Percentiles rank a stretch among this genome's conserved stretches.
phyloP scores from a whole-genome alignment of 2,329 filamentous ascomycete species.

The Cladosporium austrohemisphaericum region DNA sequence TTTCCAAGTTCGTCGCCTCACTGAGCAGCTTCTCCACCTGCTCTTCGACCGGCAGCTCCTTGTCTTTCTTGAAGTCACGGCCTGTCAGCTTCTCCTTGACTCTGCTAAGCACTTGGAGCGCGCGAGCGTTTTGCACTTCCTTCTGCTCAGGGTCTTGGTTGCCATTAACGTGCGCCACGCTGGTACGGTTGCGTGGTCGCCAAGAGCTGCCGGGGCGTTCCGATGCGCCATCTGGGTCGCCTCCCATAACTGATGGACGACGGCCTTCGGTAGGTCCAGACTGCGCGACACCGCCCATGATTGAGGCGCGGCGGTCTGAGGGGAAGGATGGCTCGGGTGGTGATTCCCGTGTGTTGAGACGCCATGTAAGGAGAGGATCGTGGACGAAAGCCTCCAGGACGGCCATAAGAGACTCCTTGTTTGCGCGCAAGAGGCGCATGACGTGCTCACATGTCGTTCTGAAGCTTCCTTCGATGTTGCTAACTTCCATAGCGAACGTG shows the following conservation, averaged over 20 bases:
- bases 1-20: slow-evolving; percentile 95
- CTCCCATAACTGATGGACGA: slow-evolving; percentile 31
- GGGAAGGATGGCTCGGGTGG: slow-evolving; percentile 58
- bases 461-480: slow-evolving; percentile 98
- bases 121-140: slow-evolving; percentile 90
- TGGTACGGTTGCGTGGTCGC: slow-evolving; percentile 28
- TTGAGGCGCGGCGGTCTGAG: slow-evolving; percentile 57
- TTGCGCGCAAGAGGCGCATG: slow-evolving; percentile 92
- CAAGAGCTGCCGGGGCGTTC: slow-evolving; percentile 28
- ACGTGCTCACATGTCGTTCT: slow-evolving; percentile 97
- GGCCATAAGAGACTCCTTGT: slow-evolving; percentile 98
- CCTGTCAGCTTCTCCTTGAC: slow-evolving; percentile 96
- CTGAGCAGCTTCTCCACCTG: slow-evolving; percentile 94
- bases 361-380: slow-evolving; percentile 97
- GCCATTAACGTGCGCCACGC: slow-evolving; percentile 32
- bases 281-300: slow-evolving; percentile 47
- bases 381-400: slow-evolving; percentile 99
- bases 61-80: slow-evolving; percentile 79
- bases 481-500: slow-evolving; percentile 99
- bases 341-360: slow-evolving; percentile 64
- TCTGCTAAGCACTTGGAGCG: slow-evolving; percentile 82
- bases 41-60: slow-evolving; percentile 77
- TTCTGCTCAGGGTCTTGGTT: slow-evolving; percentile 39
- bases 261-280: slow-evolving; percentile 25
- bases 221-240: slow-evolving; percentile 24